Base-by-base conservation (phyloP, 164 flowering plant genomes). In the Sextonia rubra region DNA sequence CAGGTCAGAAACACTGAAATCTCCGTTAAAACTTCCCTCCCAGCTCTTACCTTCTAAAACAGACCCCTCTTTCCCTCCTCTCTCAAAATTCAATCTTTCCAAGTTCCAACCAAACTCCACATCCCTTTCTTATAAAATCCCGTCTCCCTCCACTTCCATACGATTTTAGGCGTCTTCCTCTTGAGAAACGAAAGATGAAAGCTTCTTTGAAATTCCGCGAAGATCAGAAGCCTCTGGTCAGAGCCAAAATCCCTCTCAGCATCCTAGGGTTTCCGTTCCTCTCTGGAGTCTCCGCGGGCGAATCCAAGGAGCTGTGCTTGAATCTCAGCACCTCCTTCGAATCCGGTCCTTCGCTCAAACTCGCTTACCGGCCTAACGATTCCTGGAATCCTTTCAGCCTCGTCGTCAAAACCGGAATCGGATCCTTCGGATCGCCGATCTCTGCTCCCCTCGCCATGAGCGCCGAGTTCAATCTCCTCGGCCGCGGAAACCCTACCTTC, bases 171-270 rank as follows among this genome's bases (percentile, higher is more conserved):
- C 17, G 26, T 26, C 24, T 44, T 12, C n/a, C 49, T 6, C 49
- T 47, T 6, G 49, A 6, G 49, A 47, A 47, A 6, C 12, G 6
- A 14, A 79, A 69, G 67, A 89, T 91, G 97, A 90, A 91, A 69
- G 90, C 91, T 17, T 91, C 97, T 0, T 47, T 91, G 60, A 90
- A 85, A 67, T 86, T 90, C 66, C 84, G 94, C 6, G 93, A 90
- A 3, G 87, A 91, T n/a, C 86, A 86, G 75, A 86, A 84, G 81
- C 94, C 97, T 0, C 78, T 91, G 27, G 64, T 87, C 22, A 68
- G 86, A 72, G 94, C 89, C 49, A 91, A 91, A 74, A 77, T 90
- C 23, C 97, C 97, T 1, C 74, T 91, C 60, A 86, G 58, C 78
- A 78, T 90, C 26, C 68, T 88, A 4, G 91, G 91, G 44, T 63